Evolutionary conservation across 257 asterid species (phyloP), one percentile per base, ranked within the genome.

Genomic region (Rhazya stricta): DNA sequence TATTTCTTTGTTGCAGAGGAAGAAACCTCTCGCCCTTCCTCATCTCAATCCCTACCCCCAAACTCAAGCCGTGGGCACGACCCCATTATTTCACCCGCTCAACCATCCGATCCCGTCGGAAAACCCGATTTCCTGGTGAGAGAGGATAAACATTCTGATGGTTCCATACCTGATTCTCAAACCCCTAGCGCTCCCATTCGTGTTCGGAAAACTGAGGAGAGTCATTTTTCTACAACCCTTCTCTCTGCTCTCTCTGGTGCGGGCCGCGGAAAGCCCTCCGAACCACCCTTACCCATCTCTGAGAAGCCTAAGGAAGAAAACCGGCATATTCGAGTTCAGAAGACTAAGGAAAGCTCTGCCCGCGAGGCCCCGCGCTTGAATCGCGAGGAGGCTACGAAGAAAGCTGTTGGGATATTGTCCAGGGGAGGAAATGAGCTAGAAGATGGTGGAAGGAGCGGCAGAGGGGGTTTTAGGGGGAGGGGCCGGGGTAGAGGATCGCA

Each of bases 201-300:
- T 9, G 27, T n/a, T 46, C 75, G 32, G 69, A 18, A 34, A 29
- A 37, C 78, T 39, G 78, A 30, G 16, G 82, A 62, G 8, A 53
- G 60, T 21, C 13, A 46, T 21, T 88, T 86, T 9, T 81, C 90
- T 21, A 18, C 57, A 45, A 69, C 77, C 9, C 36, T 86, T 51
- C 1, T 79, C 23, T 62, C 79, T 4, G 78, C 75, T 39, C 36
- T 85, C 62, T 61, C 85, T 0, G 94, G 97, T 9, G 83, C 88
- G 10, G 97, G 97, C 54, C 88, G 98, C 42, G 97, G 98, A 56
- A 86, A 82, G 84, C 85, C 91, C 67, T n/a, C 42, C 18, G 18
- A 41, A 41, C 16, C 82, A 23, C 77, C 86, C 0, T 43, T 72
- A 6, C 36, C 63, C 5, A 83, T 66, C 12, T 29, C 85, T 1